Conservation (phyloP, 495 filamentous ascomycete genomes). For the Chaetomium fimeti region DNA sequence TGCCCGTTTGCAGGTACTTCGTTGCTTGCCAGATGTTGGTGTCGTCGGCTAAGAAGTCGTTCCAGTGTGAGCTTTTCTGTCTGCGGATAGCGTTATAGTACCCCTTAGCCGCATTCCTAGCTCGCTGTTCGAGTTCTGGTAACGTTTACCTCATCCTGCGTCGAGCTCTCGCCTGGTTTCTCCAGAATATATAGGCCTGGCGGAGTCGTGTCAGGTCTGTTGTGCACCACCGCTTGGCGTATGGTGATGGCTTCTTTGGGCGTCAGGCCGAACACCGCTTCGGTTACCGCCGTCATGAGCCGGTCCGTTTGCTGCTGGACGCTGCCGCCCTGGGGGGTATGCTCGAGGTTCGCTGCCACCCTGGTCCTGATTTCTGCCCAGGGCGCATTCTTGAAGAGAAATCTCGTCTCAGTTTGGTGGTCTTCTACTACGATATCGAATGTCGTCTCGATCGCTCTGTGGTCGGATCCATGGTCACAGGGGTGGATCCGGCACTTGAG, state of each 20-base stretch:
- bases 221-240: conserved; percentile 21
- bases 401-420: neutral
- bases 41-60: too few species aligned
- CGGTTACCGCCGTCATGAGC: conserved; percentile 15
- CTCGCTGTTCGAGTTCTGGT: neutral
- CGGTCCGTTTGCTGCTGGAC: conserved; percentile 20
- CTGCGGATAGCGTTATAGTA: conserved; percentile 3
- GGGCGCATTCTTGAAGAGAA: conserved; percentile 20
- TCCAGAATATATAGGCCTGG: neutral
- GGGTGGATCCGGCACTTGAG: conserved; percentile 15
- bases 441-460: conserved; percentile 19
- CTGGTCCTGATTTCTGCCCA: conserved; percentile 12
- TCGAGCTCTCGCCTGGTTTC: neutral
- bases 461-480: conserved; percentile 20
- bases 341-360: neutral
- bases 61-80: too few species aligned
- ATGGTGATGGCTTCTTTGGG: conserved; percentile 19
- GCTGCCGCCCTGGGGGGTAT: conserved; percentile 9
- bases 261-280: conserved; percentile 15
- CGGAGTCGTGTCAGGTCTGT: neutral
- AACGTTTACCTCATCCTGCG: neutral
- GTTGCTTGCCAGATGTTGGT: too few species aligned
- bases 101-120: neutral
- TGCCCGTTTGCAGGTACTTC: conserved; percentile 12
- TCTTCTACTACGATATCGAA: neutral